These are phyloP conservation scores for Vigna hirtella DNA, from an alignment of 306 rosid species.

Conservation along the genomic window DNA sequence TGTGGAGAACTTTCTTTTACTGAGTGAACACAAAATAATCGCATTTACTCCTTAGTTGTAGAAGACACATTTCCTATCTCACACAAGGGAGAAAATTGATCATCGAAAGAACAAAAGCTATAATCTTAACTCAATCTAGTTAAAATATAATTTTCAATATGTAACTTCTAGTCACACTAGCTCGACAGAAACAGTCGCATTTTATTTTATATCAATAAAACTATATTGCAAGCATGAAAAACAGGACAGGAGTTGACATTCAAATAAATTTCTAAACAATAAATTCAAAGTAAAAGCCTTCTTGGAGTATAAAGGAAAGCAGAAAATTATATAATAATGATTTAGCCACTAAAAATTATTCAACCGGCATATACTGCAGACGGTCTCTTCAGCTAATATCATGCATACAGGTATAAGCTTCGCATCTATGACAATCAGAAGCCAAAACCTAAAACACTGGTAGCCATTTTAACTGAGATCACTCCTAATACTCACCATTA, in stretches of 20 bases:
- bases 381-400: slow-evolving; percentile 37
- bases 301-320: slow-evolving; percentile 3
- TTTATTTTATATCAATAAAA: slow-evolving; percentile 20
- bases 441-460: slow-evolving; percentile 25
- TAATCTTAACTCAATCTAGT: slow-evolving; percentile 15
- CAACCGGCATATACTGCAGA: slow-evolving; percentile 27
- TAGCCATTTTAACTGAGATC: slow-evolving; percentile 9
- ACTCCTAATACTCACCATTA: slow-evolving; percentile 65
- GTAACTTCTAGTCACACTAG: slow-evolving; percentile 29
- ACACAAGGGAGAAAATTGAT: background rate
- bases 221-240: slow-evolving; percentile 11
- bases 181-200: slow-evolving; percentile 16
- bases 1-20: slow-evolving; percentile 9
- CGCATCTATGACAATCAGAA: slow-evolving; percentile 29
- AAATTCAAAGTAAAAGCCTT: background rate
- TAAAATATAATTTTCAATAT: slow-evolving; percentile 13
- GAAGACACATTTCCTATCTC: slow-evolving; percentile 20
- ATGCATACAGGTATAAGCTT: slow-evolving; percentile 27
- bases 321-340: slow-evolving; percentile 36
- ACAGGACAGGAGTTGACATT: slow-evolving; percentile 14
- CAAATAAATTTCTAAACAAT: slow-evolving; percentile 1
- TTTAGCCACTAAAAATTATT: slow-evolving; percentile 29
- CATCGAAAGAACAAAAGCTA: slow-evolving; percentile 30
- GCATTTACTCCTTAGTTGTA: slow-evolving; percentile 11
- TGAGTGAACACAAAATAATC: slow-evolving; percentile 12